These are phyloP conservation scores for Melampsora occidentalis DNA, from an alignment of 1,284 basidiomycete species.

Conservation along the genomic window DNA sequence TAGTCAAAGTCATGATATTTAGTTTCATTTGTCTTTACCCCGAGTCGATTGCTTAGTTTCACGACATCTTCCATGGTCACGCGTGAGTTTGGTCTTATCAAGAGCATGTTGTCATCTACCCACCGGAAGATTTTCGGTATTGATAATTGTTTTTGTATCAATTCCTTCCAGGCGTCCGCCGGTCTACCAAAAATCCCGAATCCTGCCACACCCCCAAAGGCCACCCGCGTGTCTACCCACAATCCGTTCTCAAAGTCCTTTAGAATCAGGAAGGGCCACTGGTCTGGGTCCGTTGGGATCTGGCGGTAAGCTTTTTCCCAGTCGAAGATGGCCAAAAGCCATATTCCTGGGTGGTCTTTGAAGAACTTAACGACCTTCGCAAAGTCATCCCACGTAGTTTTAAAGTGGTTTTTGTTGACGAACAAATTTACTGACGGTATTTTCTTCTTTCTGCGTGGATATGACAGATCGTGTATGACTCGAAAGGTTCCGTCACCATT, in stretches of 20 bases:
- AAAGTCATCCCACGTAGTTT: constrained; percentile 19
- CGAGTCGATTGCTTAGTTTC: background rate
- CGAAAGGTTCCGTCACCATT: constrained; percentile 5
- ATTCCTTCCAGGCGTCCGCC: background rate
- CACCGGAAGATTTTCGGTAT: background rate
- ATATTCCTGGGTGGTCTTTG: no score
- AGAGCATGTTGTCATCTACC: background rate
- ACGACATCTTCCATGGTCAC: background rate
- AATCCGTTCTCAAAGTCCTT: background rate
- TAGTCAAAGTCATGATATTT: background rate
- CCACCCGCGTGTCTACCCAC: background rate
- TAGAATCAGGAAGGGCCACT: constrained; percentile 7
- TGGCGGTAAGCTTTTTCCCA: background rate
- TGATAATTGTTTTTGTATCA: background rate
- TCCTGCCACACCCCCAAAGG: constrained; percentile 13
- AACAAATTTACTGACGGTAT: constrained; percentile 15
- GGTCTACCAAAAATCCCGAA: background rate
- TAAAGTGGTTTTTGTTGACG: background rate
- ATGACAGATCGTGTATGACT: constrained; percentile 10
- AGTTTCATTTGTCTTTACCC: background rate
- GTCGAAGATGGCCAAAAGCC: no score
- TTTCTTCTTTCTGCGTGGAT: background rate
- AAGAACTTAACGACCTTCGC: background rate
- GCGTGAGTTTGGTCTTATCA: background rate
- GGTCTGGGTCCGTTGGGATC: background rate